phyloP scores from a whole-genome alignment of 1,284 basidiomycete genomes.

The Trametes hirsuta region DNA sequence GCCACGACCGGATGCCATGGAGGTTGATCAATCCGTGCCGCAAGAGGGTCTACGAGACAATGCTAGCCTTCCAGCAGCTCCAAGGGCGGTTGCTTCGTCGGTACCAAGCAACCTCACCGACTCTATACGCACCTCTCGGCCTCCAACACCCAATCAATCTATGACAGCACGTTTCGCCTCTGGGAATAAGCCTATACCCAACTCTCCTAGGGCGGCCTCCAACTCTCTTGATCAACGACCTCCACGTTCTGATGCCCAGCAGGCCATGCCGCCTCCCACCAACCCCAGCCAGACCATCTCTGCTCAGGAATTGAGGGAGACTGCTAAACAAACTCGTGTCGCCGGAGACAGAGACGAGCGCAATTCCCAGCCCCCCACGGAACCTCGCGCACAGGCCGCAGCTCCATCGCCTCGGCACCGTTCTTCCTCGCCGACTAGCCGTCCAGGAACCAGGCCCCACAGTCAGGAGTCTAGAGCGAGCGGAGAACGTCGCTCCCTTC shows the following conservation, averaged over 20 bases:
- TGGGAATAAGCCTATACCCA: slow-evolving; percentile 41
- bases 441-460: slow-evolving; percentile 68
- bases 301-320: slow-evolving; percentile 81
- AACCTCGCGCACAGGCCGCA: slow-evolving; percentile 48
- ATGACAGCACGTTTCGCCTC: slow-evolving; percentile 24
- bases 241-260: slow-evolving; percentile 38
- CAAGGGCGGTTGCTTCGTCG: slow-evolving; percentile 3
- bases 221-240: slow-evolving; percentile 32
- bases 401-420: slow-evolving; percentile 64
- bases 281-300: slow-evolving; percentile 77
- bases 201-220: slow-evolving; percentile 41
- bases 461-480: slow-evolving; percentile 76
- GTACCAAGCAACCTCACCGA: slow-evolving; percentile 17
- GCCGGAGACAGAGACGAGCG: slow-evolving; percentile 26
- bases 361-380: slow-evolving; percentile 30
- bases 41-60: neutral
- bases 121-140: slow-evolving; percentile 28
- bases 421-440: slow-evolving; percentile 66
- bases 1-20: slow-evolving; percentile 41
- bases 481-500: slow-evolving; percentile 61
- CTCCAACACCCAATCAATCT: slow-evolving; percentile 30
- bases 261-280: slow-evolving; percentile 75
- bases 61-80: neutral
- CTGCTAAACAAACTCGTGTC: slow-evolving; percentile 61
- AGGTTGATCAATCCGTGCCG: slow-evolving; percentile 37